Evolutionary conservation across 2,329 filamentous ascomycete genomes (phyloP).

Genomic region (Periconia digitata): DNA sequence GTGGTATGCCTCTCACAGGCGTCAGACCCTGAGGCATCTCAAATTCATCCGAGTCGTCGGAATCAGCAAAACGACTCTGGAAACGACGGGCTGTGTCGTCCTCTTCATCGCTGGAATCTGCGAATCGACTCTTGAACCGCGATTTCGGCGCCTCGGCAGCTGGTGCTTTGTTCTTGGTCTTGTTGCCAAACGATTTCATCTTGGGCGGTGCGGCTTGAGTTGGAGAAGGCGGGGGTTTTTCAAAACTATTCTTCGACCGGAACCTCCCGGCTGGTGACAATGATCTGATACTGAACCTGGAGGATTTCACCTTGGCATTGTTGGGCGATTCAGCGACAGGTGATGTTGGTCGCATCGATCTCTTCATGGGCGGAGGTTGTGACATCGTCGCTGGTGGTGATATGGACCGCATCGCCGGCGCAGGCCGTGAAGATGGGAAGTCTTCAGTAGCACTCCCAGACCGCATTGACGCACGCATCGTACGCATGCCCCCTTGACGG

Average conservation of each 20-base stretch:
- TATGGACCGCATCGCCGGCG: constrained; percentile 47
- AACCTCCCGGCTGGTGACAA: constrained; percentile 66
- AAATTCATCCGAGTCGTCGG: constrained; percentile 48
- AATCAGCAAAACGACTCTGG: constrained; percentile 53
- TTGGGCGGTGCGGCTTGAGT: constrained; percentile 17
- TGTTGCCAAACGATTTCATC: constrained; percentile 20
- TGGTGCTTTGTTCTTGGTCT: constrained; percentile 21
- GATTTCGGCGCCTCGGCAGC: constrained; percentile 15
- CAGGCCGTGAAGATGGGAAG: constrained; percentile 37
- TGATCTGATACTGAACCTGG: constrained; percentile 70
- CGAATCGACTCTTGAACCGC: constrained; percentile 57
- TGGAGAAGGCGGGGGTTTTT: constrained; percentile 15
- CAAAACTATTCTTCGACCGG: constrained; percentile 40
- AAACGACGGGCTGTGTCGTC: constrained; percentile 39
- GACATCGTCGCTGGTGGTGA: constrained; percentile 33
- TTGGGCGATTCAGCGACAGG: constrained; percentile 28
- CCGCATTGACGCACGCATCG: constrained; percentile 76
- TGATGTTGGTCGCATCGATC: constrained; percentile 37
- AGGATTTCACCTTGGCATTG: constrained; percentile 34
- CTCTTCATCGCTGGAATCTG: constrained; percentile 68
- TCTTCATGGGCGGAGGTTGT: constrained; percentile 29
- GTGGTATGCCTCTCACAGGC: constrained; percentile 63
- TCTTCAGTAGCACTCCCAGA: constrained; percentile 29
- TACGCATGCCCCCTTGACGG: constrained; percentile 49
- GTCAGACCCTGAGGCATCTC: constrained; percentile 44